Percentiles rank a stretch among this genome's conserved stretches.
Conservation (phyloP, 2,329 filamentous ascomycete species). For the Epichloe glyceriae region DNA sequence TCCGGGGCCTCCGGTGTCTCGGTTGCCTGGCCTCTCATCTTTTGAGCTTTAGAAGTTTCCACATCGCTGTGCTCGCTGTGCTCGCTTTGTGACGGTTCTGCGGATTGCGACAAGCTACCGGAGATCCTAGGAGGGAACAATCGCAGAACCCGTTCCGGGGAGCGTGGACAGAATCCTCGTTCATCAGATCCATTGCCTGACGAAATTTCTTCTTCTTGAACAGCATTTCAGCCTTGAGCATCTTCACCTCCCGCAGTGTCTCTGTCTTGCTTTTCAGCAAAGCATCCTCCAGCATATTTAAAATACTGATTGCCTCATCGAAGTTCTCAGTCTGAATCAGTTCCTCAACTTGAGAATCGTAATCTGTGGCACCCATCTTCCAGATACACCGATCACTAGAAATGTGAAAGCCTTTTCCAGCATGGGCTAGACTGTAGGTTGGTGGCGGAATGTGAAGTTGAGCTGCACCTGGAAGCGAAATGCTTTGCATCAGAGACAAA, state of each 20-base stretch:
- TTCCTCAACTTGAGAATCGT: conserved; percentile 78
- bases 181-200: conserved; percentile 79
- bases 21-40: conserved; percentile 14
- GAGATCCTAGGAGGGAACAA: conserved; percentile 77
- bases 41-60: conserved; percentile 17
- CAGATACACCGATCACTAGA: conserved; percentile 84
- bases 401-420: conserved; percentile 89
- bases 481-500: conserved; percentile 74
- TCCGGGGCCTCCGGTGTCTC: conserved; percentile 9
- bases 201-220: conserved; percentile 76
- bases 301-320: conserved; percentile 83
- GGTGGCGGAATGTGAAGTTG: conserved; percentile 86
- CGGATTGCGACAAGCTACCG: conserved; percentile 57
- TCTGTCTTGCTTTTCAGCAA: conserved; percentile 71
- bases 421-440: conserved; percentile 86
- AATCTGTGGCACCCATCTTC: conserved; percentile 90
- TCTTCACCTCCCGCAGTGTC: conserved; percentile 73
- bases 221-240: conserved; percentile 75
- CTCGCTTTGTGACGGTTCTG: conserved; percentile 24
- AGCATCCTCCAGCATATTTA: conserved; percentile 85
- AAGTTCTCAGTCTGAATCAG: conserved; percentile 61
- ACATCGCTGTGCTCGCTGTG: conserved; percentile 33
- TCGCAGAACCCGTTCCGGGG: conserved; percentile 80
- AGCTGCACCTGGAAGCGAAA: conserved; percentile 67
- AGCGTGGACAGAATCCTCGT: conserved; percentile 69